Base-by-base conservation (phyloP, 2,329 filamentous ascomycete genomes). In the Diaporthe destruens region DNA sequence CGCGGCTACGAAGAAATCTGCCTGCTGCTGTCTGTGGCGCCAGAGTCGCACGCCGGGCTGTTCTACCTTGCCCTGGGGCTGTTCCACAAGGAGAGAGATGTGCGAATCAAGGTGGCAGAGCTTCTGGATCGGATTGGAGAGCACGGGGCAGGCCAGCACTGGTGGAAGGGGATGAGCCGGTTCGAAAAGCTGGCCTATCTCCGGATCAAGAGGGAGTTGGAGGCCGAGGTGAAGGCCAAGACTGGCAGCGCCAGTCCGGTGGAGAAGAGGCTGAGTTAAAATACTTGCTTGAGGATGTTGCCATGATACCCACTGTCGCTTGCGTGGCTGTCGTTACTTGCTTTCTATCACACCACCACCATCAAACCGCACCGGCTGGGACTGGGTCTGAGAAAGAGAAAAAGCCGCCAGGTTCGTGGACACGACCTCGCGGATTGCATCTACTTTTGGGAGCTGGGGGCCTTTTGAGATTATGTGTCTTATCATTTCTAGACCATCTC, bases 1-100 rank as follows among this genome's bases (percentile, higher is more conserved):
- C 91, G 92, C 77, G 90, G 92, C 32, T 96, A 97, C 80, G 93
- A 94, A 77, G 94, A 96, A 77, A 94, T 97, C 74, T 95, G 93
- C 77, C 91, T 98, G 72, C 87, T 98, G 7, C 87, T 98, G 8
- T 92, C 90, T 36, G 93, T 96, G 8, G 92, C 94, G 7, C 94
- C 94, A 9, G 94, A 97, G 82, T 93, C 91, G 36, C 94, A 96
- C 77, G 93, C 93, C 0, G 96, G 94, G 0, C 87, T 98, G 3
- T 98, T 98, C 81, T 98, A 98, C 78, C 84, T 99, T 34, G 94
- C 93, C 6, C 88, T 98, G 67, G 96, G 96, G 0, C 86, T 99
- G 7, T 98, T 98, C 81, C 96, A 99, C 84, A 94, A 95, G 71
- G 91, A 95, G 75, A 87, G 88, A 47, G 92, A 94, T 67, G 95